Evolutionary conservation across 768 basidiomycete genomes (phyloP).

Genomic region (Lentinula raphanica): DNA sequence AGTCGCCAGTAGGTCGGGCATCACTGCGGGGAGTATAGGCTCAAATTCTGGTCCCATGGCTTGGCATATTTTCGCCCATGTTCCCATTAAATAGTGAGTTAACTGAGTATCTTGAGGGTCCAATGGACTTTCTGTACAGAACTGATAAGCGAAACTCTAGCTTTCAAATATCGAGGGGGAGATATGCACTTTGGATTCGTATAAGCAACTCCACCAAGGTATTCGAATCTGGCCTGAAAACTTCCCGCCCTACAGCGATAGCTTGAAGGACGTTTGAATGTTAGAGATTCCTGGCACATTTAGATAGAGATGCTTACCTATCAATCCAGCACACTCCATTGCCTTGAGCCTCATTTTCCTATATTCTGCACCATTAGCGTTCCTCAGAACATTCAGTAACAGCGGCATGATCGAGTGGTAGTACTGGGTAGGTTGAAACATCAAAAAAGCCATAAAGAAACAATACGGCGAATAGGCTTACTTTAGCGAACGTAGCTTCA

Average conservation of each 20-base stretch:
- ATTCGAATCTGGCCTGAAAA: constrained; percentile 71
- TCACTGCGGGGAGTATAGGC: constrained; percentile 79
- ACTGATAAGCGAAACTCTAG: background rate
- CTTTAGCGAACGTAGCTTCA: constrained; percentile 72
- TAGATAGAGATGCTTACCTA: constrained; percentile 46
- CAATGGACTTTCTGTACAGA: constrained; percentile 49
- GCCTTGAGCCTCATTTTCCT: constrained; percentile 71
- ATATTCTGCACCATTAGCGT: constrained; percentile 64
- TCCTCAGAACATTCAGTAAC: constrained; percentile 66
- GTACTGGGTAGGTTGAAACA: constrained; percentile 43
- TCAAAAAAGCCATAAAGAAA: background rate
- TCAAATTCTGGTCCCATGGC: constrained; percentile 82
- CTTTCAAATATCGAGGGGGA: background rate
- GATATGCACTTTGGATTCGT: constrained; percentile 70
- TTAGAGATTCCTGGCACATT: background rate
- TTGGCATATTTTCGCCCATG: constrained; percentile 87
- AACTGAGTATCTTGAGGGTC: constrained; percentile 72
- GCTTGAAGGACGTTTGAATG: constrained; percentile 35
- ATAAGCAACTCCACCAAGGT: constrained; percentile 70
- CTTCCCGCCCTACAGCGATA: constrained; percentile 78
- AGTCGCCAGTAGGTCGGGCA: constrained; percentile 69
- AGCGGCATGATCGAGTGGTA: constrained; percentile 80
- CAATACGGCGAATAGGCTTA: constrained; percentile 17
- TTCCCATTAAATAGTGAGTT: constrained; percentile 73
- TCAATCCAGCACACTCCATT: constrained; percentile 87